phyloP scores from a whole-genome alignment of 257 asterid species.

The Solanum tarijense region DNA sequence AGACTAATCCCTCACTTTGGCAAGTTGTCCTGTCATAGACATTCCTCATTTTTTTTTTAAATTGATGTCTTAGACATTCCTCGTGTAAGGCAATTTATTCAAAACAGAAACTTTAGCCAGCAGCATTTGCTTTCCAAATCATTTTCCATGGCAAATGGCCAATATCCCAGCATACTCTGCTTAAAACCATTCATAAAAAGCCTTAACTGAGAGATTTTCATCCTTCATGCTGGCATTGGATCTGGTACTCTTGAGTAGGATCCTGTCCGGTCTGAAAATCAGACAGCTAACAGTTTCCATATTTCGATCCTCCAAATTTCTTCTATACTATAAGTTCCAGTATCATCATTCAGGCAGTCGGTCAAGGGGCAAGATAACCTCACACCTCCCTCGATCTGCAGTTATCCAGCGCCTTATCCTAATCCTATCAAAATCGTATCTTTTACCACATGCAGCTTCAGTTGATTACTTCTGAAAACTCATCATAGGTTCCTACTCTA shows the following conservation, averaged over 20 bases:
- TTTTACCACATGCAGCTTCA: not conserved
- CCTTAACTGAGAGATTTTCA: not conserved
- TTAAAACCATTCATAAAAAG: not conserved
- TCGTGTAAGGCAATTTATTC: not conserved
- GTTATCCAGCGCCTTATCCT: not conserved
- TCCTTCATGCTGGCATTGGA: not conserved
- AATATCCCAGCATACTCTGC: not conserved
- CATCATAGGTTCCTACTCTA: not conserved
- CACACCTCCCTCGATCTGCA: not conserved
- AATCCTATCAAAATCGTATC: not conserved
- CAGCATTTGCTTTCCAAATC: not conserved
- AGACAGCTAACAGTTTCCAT: not conserved
- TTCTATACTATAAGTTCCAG: not conserved
- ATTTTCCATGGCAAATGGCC: not conserved
- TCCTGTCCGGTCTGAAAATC: not conserved
- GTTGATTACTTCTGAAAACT: not conserved
- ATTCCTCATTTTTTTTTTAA: no score
- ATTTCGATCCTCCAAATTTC: not conserved
- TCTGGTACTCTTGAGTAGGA: not conserved
- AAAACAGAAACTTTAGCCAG: not conserved
- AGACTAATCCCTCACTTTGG: not conserved
- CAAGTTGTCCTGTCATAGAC: not conserved
- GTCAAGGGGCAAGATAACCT: not conserved
- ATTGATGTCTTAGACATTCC: no score
- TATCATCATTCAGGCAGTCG: not conserved